Evolutionary conservation across 2,329 filamentous ascomycete genomes (phyloP), one percentile per base, ranked within the genome.

Genomic region (Monosporascus cannonballus): DNA sequence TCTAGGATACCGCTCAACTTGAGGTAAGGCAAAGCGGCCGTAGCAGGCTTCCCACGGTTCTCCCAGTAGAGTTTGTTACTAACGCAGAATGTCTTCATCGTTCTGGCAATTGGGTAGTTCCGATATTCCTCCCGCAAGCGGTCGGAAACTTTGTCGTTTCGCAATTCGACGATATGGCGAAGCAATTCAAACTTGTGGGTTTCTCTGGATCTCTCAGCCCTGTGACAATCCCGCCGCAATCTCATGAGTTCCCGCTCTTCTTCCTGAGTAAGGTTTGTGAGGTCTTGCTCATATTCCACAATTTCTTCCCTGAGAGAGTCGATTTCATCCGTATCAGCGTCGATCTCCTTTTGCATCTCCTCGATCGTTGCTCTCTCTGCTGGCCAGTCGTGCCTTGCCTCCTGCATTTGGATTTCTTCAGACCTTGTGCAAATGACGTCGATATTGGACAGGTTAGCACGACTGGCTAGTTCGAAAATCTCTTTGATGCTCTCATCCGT

Each of bases 21-120:
- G 2, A 78, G 67, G n/a, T 61, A 62, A 0, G 66, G 67, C 20
- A 64, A 52, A 3, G 69, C 62, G 5, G 44, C 51, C 5, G 58
- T 54, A 17, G 44, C 62, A 1, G 66, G 56, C 3, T 52, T 39
- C 1, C 62, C 24, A 3, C 74, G 67, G 24, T 71, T 38, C 0
- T 68, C 55, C 71, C 71, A 71, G 59, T 78, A 78, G 3, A 68
- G 53, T 1, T 49, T 63, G 55, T 77, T 78, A 59, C 75, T 75
- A 9, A 73, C 69, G 48, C 74, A 77, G 54, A 77, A 77, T 5
- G 74, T 67, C 3, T 58, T 60, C 30, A 73, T 54, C 2, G 54
- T 41, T 24, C 56, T 58, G 6, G 47, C 59, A 0, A 59, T 55
- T 1, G 69, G 53, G 8, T 59, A 53, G 15, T 56, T 46, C 6